Percentiles rank a stretch among this genome's conserved stretches.
Evolutionary conservation across 768 basidiomycete genomes (phyloP).

Genomic region (Naganishia friedmannii): DNA sequence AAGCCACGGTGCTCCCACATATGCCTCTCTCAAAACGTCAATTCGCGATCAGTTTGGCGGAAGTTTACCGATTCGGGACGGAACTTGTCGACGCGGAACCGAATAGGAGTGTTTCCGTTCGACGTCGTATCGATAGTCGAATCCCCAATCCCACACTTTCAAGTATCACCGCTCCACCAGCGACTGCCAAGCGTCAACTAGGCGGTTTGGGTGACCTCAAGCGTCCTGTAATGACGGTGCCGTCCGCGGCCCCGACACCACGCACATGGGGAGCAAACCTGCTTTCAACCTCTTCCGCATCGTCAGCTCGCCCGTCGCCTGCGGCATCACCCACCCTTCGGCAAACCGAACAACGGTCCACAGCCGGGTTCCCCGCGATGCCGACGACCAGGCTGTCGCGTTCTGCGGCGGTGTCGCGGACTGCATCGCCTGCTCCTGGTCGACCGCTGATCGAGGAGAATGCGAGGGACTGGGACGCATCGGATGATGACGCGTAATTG

Average conservation of each 20-base stretch:
- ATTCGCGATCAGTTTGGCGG: slow-evolving; percentile 69
- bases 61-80: slow-evolving; percentile 75
- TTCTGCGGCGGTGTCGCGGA: background rate
- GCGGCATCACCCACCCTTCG: background rate
- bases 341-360: background rate
- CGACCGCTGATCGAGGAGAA: slow-evolving; percentile 11
- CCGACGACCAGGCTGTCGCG: background rate
- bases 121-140: slow-evolving; percentile 77
- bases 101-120: slow-evolving; percentile 74
- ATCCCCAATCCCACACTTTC: slow-evolving; percentile 72
- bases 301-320: slow-evolving; percentile 8
- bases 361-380: background rate
- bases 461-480: slow-evolving; percentile 31
- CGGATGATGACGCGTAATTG: slow-evolving; percentile 23
- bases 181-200: slow-evolving; percentile 31
- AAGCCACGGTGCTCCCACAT: slow-evolving; percentile 41
- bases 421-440: background rate
- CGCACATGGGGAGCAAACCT: slow-evolving; percentile 18
- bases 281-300: slow-evolving; percentile 3
- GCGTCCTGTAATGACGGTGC: background rate
- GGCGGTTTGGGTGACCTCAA: slow-evolving; percentile 32
- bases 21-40: slow-evolving; percentile 75
- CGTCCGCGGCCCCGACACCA: slow-evolving; percentile 5
- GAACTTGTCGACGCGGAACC: slow-evolving; percentile 91
- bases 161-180: slow-evolving; percentile 43